Conservation (phyloP, 2,329 filamentous ascomycete species). For the Sphaceloma murrayae region DNA sequence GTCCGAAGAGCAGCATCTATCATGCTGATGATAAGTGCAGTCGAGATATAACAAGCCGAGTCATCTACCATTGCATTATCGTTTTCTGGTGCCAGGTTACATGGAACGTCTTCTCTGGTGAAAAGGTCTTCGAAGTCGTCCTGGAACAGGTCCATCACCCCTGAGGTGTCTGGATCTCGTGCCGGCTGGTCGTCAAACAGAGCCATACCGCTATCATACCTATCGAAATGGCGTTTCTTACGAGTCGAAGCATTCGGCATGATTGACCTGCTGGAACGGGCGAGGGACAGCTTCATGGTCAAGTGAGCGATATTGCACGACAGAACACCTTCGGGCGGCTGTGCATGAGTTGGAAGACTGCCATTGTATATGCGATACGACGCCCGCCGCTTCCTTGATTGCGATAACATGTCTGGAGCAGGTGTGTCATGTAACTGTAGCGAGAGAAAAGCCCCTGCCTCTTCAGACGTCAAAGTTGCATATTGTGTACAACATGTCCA, state of each 20-base stretch:
- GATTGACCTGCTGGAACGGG: background rate
- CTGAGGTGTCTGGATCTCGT: background rate
- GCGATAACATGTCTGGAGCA: no score
- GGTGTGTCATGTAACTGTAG: no score
- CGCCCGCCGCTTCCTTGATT: background rate
- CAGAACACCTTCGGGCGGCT: background rate
- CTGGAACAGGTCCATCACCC: constrained; percentile 3
- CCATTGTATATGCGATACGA: constrained; percentile 3
- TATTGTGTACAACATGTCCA: background rate
- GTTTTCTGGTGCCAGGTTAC: background rate
- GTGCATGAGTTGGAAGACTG: background rate
- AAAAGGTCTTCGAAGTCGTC: background rate
- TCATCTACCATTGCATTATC: background rate
- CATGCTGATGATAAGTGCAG: background rate
- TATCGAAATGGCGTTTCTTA: background rate
- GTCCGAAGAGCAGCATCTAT: constrained; percentile 6
- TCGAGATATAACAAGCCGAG: background rate
- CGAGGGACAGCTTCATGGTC: background rate
- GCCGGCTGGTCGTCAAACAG: background rate
- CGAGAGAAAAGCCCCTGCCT: background rate
- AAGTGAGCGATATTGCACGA: background rate
- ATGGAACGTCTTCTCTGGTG: background rate
- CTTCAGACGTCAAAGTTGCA: background rate
- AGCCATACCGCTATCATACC: background rate
- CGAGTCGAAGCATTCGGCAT: background rate